Conservation (phyloP, 805 yeast genomes). For the Candida chauliodis region DNA sequence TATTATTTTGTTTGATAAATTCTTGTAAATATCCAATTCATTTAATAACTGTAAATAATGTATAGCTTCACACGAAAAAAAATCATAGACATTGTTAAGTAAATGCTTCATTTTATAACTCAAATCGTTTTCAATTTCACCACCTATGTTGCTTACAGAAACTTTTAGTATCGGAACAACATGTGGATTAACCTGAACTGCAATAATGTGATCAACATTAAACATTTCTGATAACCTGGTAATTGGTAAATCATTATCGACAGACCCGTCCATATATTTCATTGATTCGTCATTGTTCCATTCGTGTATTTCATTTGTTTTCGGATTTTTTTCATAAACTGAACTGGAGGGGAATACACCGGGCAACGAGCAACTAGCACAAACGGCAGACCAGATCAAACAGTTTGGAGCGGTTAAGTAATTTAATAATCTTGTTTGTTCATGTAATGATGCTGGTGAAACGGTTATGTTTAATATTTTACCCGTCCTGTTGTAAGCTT, state of each 20-base stretch:
- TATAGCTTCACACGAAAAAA: slow-evolving; percentile 65
- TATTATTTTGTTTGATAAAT: slow-evolving; percentile 65
- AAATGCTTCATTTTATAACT: slow-evolving; percentile 48
- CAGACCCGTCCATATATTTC: slow-evolving; percentile 93
- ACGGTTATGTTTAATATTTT: slow-evolving; percentile 91
- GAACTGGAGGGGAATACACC: slow-evolving; percentile 85
- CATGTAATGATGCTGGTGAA: slow-evolving; percentile 85
- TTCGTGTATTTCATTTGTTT: slow-evolving; percentile 67
- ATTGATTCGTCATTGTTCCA: slow-evolving; percentile 76
- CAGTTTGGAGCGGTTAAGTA: slow-evolving; percentile 80
- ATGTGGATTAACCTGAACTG: slow-evolving; percentile 96
- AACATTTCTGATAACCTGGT: slow-evolving; percentile 92
- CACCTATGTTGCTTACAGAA: slow-evolving; percentile 66
- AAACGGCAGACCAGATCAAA: slow-evolving; percentile 81
- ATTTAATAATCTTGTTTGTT: slow-evolving; percentile 81
- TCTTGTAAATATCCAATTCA: slow-evolving; percentile 75
- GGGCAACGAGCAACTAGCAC: slow-evolving; percentile 94
- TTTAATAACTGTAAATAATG: slow-evolving; percentile 72
- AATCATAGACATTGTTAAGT: slow-evolving; percentile 52
- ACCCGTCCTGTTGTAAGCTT: slow-evolving; percentile 92
- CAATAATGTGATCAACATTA: slow-evolving; percentile 94
- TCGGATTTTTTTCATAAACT: slow-evolving; percentile 75
- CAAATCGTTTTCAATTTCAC: slow-evolving; percentile 59
- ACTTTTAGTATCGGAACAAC: slow-evolving; percentile 81
- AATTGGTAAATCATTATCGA: slow-evolving; percentile 90